phyloP scores from a whole-genome alignment of 176 grass and related monocot genomes.

The Bothriochloa decipiens region DNA sequence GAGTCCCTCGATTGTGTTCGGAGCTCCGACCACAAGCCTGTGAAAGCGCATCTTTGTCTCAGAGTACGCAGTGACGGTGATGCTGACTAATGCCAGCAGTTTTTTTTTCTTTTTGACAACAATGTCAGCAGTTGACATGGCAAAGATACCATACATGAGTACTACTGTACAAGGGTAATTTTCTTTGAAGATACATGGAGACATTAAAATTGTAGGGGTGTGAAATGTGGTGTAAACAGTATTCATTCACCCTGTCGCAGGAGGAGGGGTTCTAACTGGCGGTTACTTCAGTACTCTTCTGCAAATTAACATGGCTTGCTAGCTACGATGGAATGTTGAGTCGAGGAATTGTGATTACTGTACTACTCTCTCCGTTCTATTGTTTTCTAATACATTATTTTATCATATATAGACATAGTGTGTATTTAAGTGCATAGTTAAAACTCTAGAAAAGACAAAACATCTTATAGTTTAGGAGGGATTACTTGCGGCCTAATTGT shows the following conservation, averaged over 20 bases:
- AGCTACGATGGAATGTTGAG: not conserved
- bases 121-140: not conserved
- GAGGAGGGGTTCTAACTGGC: not conserved
- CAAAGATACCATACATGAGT: too few species aligned
- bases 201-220: not conserved
- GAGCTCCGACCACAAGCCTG: slow-evolving; percentile 75
- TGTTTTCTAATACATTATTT: too few species aligned
- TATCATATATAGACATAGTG: too few species aligned
- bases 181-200: too few species aligned
- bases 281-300: not conserved
- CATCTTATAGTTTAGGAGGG: too few species aligned
- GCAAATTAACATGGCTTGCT: not conserved
- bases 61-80: slow-evolving; percentile 12
- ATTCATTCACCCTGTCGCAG: not conserved
- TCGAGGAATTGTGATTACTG: not conserved
- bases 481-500: not conserved
- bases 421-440: too few species aligned
- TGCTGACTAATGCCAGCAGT: not conserved
- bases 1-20: slow-evolving; percentile 57
- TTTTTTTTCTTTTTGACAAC: too few species aligned
- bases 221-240: not conserved
- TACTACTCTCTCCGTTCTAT: not conserved
- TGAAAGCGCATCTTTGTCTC: slow-evolving; percentile 69
- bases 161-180: too few species aligned
- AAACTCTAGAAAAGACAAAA: too few species aligned